Evolutionary conservation across 2,329 filamentous ascomycete genomes (phyloP).

Genomic region (Scortechinia acanthostroma): DNA sequence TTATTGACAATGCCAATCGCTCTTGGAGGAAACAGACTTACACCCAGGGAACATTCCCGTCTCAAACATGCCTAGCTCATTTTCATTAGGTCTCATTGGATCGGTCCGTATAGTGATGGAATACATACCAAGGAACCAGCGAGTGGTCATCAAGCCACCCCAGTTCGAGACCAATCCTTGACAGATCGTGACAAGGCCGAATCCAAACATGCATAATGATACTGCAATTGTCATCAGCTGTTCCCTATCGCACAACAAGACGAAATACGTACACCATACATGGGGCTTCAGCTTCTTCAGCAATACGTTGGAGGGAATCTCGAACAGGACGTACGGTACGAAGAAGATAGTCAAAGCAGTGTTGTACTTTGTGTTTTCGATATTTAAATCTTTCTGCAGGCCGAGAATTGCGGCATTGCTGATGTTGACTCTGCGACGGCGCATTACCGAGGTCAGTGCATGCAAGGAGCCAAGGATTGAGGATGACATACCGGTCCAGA

Average conservation of each 20-base stretch:
- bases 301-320: conserved; percentile 69
- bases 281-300: conserved; percentile 51
- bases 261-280: conserved; percentile 55
- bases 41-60: conserved; percentile 72
- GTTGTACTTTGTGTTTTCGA: conserved; percentile 58
- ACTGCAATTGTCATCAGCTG: conserved; percentile 31
- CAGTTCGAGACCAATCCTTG: conserved; percentile 78
- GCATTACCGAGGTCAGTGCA: conserved; percentile 9
- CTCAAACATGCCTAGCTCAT: conserved; percentile 42
- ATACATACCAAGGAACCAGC: conserved; percentile 70
- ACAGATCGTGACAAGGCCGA: conserved; percentile 67
- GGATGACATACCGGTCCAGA: conserved; percentile 36
- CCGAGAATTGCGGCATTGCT: conserved; percentile 68
- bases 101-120: conserved; percentile 13
- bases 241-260: neutral
- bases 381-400: conserved; percentile 52
- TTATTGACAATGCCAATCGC: neutral
- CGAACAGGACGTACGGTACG: conserved; percentile 66
- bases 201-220: conserved; percentile 75
- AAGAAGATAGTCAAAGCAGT: conserved; percentile 76
- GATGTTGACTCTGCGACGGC: conserved; percentile 74
- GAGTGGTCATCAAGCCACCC: conserved; percentile 66
- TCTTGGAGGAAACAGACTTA: conserved; percentile 37
- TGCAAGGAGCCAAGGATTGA: conserved; percentile 5
- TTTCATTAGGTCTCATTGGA: neutral